Conservation (phyloP, 176 grass and related monocot species). For the Phragmites australis region DNA sequence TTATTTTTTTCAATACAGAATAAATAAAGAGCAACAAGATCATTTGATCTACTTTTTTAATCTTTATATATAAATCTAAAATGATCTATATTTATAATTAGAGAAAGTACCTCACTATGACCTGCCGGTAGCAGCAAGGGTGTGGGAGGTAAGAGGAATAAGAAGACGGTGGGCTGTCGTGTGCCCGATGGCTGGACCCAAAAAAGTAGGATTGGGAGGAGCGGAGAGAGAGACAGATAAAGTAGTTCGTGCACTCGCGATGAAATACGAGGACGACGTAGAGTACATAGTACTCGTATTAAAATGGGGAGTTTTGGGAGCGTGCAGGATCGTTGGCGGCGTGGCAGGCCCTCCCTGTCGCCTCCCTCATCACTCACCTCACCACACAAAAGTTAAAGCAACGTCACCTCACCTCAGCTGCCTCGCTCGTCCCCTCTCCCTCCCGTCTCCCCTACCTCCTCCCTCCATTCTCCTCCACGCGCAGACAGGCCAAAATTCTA, state of each 20-base stretch:
- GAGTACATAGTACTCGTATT: conserved; percentile 23
- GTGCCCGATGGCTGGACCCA: no score
- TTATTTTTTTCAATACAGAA: no score
- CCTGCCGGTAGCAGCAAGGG: no score
- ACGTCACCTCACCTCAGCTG: neutral
- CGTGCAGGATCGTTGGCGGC: conserved; percentile 82
- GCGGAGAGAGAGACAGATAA: neutral
- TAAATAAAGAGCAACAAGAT: no score
- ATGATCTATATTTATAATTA: no score
- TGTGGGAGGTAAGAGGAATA: no score
- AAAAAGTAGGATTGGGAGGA: no score
- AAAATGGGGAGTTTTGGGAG: conserved; percentile 50
- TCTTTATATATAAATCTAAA: no score
- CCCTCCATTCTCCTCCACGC: neutral
- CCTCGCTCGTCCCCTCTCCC: conserved; percentile 4
- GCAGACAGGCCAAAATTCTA: conserved; percentile 49
- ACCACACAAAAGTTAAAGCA: conserved; percentile 39
- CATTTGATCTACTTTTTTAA: no score
- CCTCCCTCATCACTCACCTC: conserved; percentile 31
- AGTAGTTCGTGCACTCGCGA: neutral
- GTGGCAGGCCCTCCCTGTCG: conserved; percentile 64
- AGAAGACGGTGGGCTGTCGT: no score
- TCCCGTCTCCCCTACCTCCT: conserved; percentile 3
- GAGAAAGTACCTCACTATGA: no score
- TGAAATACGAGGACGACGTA: neutral